Conservation (phyloP, 2,329 filamentous ascomycete genomes). For the Rachicladosporium sp. region DNA sequence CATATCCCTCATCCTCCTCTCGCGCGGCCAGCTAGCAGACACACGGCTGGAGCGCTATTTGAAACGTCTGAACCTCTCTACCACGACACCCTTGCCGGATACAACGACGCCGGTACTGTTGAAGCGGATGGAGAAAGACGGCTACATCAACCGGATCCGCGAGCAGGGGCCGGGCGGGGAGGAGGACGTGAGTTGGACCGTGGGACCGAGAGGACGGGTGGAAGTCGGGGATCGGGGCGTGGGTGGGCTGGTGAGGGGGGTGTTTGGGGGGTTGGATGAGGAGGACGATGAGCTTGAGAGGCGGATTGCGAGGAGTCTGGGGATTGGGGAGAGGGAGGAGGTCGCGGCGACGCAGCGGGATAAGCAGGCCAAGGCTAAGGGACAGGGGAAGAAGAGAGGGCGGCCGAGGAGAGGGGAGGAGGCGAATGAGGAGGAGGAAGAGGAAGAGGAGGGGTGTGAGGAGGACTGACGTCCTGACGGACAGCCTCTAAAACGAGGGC, state of each 20-base stretch:
- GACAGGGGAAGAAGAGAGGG: slow-evolving; percentile 9
- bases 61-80: slow-evolving; percentile 59
- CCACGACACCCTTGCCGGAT: slow-evolving; percentile 47
- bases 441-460: slow-evolving; percentile 8
- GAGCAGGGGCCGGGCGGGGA: slow-evolving; percentile 57
- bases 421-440: slow-evolving; percentile 8
- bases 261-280: slow-evolving; percentile 34
- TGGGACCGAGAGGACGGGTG: slow-evolving; percentile 73
- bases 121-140: slow-evolving; percentile 63
- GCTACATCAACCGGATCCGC: slow-evolving; percentile 64
- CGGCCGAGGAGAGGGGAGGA: slow-evolving; percentile 7
- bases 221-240: slow-evolving; percentile 73
- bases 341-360: neutral
- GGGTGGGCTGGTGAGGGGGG: slow-evolving; percentile 50
- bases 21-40: slow-evolving; percentile 60
- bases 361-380: slow-evolving; percentile 1
- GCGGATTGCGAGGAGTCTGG: slow-evolving; percentile 22
- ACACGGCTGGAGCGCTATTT: slow-evolving; percentile 68
- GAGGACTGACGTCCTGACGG: too few relatives aligned
- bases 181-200: slow-evolving; percentile 65
- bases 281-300: slow-evolving; percentile 21
- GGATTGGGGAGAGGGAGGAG: slow-evolving; percentile 10
- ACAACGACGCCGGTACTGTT: slow-evolving; percentile 59
- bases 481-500: too few relatives aligned
- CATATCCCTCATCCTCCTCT: slow-evolving; percentile 62